Evolutionary conservation across 257 asterid species (phyloP), one percentile per base, ranked within the genome.

Genomic region (Leonotis leonurus): DNA sequence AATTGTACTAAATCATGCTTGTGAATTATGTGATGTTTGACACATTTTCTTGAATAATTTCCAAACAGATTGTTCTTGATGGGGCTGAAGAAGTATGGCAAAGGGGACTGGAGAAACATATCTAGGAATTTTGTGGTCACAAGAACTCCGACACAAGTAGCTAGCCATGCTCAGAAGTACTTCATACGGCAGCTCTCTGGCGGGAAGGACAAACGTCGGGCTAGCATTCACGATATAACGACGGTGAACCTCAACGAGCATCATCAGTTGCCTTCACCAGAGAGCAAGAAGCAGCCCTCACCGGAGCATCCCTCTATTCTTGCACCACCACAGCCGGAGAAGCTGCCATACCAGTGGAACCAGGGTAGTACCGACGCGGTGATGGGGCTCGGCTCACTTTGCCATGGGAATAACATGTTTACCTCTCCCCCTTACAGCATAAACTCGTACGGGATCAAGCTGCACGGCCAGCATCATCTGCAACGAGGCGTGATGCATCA

Each of bases 51-150:
- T 35, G 65, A 18, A 53, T 65, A 49, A 29, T 43, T 45, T 41
- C 4, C 22, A 5, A 32, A 36, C 80, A 89, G 99, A 80, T 73
- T 89, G 83, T 93, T 93, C 41, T 54, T 93, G 74, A 69, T 89
- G 96, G 99, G 99, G 85, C 75, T 93, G 27, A 83, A 93, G 14
- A 93, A 85, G 79, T 89, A 93, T 43, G 99, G 99, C 26, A 93
- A 93, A 59, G 99, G 99, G 11, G 99, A 93, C 49, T 93, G 99
- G 99, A 82, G 97, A 67, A 93, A 93, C 61, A 93, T 93, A 48
- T 89, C 99, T 0, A 77, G 97, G 3, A 93, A 87, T 39, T 89
- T 75, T 9, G 99, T 93, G 77, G 77, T 79, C n/a, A 79, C 94
- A 1, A 78, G 99, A 53, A 93, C 97, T 5, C 99, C 99, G 6